Percentiles rank a stretch among this genome's conserved stretches.
phyloP scores from a whole-genome alignment of 345 rosid species.

The Citrus sp. region DNA sequence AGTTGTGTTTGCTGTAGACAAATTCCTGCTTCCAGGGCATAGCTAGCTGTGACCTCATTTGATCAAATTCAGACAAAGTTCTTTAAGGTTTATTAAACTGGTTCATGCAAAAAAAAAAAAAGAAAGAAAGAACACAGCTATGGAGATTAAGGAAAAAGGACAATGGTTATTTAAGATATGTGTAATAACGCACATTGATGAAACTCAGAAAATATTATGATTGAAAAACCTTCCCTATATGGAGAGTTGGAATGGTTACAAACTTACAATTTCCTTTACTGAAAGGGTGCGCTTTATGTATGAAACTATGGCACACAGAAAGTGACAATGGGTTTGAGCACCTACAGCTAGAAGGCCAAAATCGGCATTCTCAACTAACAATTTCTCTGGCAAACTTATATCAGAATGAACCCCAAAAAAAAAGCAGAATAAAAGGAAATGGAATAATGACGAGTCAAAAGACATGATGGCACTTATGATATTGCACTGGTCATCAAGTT shows the following conservation, averaged over 20 bases:
- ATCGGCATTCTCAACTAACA: constrained; percentile 16
- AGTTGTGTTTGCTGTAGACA: no score
- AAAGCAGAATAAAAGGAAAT: constrained; percentile 5
- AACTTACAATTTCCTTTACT: neutral
- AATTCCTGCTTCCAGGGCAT: no score
- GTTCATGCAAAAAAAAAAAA: no score
- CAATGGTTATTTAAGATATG: neutral
- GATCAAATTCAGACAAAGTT: no score
- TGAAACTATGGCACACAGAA: neutral
- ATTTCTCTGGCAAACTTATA: constrained; percentile 14
- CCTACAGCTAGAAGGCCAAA: constrained; percentile 13
- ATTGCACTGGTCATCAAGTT: constrained; percentile 19
- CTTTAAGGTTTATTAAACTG: no score
- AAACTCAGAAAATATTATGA: neutral
- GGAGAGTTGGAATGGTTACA: neutral
- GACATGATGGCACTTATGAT: constrained; percentile 14
- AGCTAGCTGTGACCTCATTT: no score
- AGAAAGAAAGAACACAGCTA: no score
- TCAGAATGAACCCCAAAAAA: neutral
- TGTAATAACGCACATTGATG: neutral
- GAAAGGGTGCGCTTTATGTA: neutral
- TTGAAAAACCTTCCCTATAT: neutral
- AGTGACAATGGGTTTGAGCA: neutral
- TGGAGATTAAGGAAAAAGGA: neutral
- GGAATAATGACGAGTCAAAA: neutral